Evolutionary conservation across 1,139 yeast species (phyloP).

Genomic region (Kodamaea alishanica): DNA sequence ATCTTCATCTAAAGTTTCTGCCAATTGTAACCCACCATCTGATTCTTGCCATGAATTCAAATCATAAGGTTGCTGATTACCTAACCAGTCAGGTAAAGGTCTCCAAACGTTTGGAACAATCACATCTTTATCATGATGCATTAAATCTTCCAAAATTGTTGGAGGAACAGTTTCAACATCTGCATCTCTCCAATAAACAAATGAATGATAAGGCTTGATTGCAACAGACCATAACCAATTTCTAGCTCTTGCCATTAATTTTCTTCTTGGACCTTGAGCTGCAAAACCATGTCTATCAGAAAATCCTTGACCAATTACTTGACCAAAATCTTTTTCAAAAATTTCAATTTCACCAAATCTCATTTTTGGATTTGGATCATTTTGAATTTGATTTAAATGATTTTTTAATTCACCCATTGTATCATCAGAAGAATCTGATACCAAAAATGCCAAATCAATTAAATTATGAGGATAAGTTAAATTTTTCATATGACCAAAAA

Average conservation of each 20-base stretch:
- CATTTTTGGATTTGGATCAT: conserved; percentile 35
- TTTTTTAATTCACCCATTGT: conserved; percentile 48
- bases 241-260: conserved; percentile 53
- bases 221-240: conserved; percentile 54
- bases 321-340: conserved; percentile 52
- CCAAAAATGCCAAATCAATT: conserved; percentile 56
- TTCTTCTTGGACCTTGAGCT: conserved; percentile 53
- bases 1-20: conserved; percentile 74
- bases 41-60: conserved; percentile 89
- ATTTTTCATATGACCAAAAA: conserved; percentile 53
- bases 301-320: conserved; percentile 50
- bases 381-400: conserved; percentile 44
- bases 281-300: conserved; percentile 53
- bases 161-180: conserved; percentile 53
- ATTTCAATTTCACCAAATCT: conserved; percentile 57
- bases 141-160: conserved; percentile 49
- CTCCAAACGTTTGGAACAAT: conserved; percentile 88
- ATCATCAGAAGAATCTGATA: conserved; percentile 55
- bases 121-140: conserved; percentile 53
- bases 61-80: conserved; percentile 87
- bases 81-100: conserved; percentile 86
- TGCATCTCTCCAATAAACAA: conserved; percentile 55
- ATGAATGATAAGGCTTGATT: conserved; percentile 49
- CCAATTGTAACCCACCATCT: conserved; percentile 77
- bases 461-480: conserved; percentile 56